Evolutionary conservation across 257 asterid species (phyloP).

Genomic region (Fraxinus excelsior): DNA sequence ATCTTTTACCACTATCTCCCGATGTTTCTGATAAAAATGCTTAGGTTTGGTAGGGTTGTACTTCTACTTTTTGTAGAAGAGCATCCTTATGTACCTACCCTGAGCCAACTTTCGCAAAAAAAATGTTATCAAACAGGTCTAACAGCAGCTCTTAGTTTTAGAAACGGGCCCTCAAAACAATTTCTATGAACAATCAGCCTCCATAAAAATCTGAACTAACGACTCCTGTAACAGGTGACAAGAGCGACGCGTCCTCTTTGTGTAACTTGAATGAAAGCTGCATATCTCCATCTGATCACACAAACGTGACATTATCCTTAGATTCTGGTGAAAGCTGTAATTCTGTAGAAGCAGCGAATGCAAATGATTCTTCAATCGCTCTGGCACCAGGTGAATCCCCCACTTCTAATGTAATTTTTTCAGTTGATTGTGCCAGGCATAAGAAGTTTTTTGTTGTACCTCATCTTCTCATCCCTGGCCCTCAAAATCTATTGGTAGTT

Average conservation of each 20-base stretch:
- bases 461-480: conserved; percentile 24
- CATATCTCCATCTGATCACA: too few species aligned
- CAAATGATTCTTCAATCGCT: not conserved
- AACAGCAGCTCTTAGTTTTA: too few species aligned
- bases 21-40: conserved; percentile 30
- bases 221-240: conserved; percentile 31
- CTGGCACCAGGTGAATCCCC: conserved; percentile 24
- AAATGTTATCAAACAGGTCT: too few species aligned
- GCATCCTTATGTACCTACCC: too few species aligned
- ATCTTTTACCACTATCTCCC: conserved; percentile 11
- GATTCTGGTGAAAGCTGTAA: too few species aligned
- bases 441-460: conserved; percentile 28
- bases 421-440: conserved; percentile 31
- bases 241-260: conserved; percentile 19
- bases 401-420: conserved; percentile 19
- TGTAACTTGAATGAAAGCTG: conserved; percentile 29
- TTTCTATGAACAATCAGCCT: conserved; percentile 31
- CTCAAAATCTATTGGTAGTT: conserved; percentile 34
- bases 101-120: too few species aligned
- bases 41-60: too few species aligned
- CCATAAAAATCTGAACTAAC: conserved; percentile 19
- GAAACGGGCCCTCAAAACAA: not conserved
- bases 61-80: too few species aligned
- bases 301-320: too few species aligned
- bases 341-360: too few species aligned